Evolutionary conservation across 805 yeast genomes (phyloP), one percentile per base, ranked within the genome.

Genomic region (Scheffersomyces lignosus): DNA sequence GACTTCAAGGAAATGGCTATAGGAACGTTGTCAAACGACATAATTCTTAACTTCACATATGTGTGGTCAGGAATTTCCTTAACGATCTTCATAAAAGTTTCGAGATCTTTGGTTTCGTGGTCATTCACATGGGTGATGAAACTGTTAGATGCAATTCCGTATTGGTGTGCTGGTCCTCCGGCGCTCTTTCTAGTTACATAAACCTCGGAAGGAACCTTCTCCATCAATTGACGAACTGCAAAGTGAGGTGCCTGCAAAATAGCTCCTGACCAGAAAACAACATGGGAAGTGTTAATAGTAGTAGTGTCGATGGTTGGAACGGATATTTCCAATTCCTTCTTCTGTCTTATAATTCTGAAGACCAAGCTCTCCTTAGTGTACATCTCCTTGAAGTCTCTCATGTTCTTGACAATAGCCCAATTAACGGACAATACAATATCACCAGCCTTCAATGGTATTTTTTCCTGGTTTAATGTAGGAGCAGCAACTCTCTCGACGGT

Each of bases 51-150:
- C 52, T 87, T 85, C 51, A 87, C 83, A 52, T 88, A 90, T 3
- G 90, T 79, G 46, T 80, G 78, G 51, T 89, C 95, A 4, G 87
- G 83, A 33, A 89, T 83, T 13, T 70, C 60, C 45, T 76, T 77
- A n/a, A 85, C 86, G 33, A 77, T 83, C 15, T 66, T 61, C 43
- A 85, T 64, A 51, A 90, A 89, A 3, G 80, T 70, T 18, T 78
- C 83, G 38, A 90, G 58, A 29, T 81, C 85, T 6, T 80, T 79
- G 0, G 95, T 87, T 32, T 82, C 79, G 13, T 64, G 52, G 36
- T 87, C 96, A 57, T 89, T 87, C 30, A 89, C 87, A 56, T 88
- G 96, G 1, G 97, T 89, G 39, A 89, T 84, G 67, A 88, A 89
- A 51, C 84, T 83, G 2, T 95, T 85, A 2, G 87, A 75, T 15